Percentiles rank a stretch among this genome's conserved stretches.
Conservation (phyloP, 768 basidiomycete species). For the Amanita muscaria region DNA sequence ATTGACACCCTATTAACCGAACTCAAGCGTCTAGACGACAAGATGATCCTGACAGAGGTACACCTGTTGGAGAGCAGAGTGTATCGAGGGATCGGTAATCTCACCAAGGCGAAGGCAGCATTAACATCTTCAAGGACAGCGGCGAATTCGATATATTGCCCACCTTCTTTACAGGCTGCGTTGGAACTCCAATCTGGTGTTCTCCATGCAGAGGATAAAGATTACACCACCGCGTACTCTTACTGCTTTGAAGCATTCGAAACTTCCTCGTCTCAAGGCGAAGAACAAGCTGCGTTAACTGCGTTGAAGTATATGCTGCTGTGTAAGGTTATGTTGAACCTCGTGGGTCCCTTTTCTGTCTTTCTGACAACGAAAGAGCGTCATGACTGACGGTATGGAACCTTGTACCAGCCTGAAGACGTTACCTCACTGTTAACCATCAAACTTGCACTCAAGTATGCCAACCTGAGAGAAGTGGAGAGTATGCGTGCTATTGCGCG, state of each 20-base stretch:
- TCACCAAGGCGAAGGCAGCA: constrained; percentile 87
- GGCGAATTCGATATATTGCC: constrained; percentile 92
- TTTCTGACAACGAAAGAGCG: neutral
- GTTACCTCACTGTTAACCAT: constrained; percentile 78
- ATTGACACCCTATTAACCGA: constrained; percentile 88
- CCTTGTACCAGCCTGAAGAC: constrained; percentile 72
- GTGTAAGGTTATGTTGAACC: constrained; percentile 96
- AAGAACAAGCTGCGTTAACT: constrained; percentile 56
- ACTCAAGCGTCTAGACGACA: constrained; percentile 90
- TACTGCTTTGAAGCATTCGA: constrained; percentile 99
- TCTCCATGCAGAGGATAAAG: constrained; percentile 94
- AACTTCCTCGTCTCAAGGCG: constrained; percentile 70
- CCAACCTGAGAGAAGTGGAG: constrained; percentile 81
- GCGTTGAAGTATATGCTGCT: constrained; percentile 97
- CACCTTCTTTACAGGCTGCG: constrained; percentile 32
- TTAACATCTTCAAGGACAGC: constrained; percentile 88
- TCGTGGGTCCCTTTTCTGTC: constrained; percentile 44
- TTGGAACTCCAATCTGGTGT: constrained; percentile 56
- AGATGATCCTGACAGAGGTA: constrained; percentile 95
- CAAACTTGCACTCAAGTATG: constrained; percentile 85
- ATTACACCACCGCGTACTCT: constrained; percentile 93
- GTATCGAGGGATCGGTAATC: constrained; percentile 82
- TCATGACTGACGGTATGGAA: too few species aligned
- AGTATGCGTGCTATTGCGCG: constrained; percentile 93
- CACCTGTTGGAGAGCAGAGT: constrained; percentile 90